Percentiles rank a stretch among this genome's conserved stretches.
These are phyloP conservation scores for Lasiodiplodia theobromae DNA, from an alignment of 2,329 filamentous ascomycete species.

Conservation along the genomic window DNA sequence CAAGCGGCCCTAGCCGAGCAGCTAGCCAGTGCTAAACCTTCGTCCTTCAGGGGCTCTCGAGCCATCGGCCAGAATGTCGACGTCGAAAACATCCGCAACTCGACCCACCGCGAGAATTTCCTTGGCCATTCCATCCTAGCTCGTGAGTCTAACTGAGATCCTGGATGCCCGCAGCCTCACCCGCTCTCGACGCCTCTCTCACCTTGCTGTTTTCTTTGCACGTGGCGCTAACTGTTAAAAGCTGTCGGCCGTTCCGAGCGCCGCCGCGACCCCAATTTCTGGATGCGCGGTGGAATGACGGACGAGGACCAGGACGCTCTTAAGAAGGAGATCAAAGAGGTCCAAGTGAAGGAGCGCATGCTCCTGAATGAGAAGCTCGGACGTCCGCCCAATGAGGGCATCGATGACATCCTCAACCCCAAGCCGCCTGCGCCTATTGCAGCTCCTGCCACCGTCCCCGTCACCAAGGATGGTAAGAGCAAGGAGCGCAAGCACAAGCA, in stretches of 20 bases:
- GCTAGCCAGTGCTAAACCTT: background rate
- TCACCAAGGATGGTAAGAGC: background rate
- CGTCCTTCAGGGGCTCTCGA: background rate
- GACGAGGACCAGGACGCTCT: background rate
- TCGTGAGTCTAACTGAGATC: constrained; percentile 45
- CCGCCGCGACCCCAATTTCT: constrained; percentile 10
- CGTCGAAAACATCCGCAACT: constrained; percentile 92
- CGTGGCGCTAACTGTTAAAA: background rate
- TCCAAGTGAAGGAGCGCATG: background rate
- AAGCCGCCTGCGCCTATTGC: constrained; percentile 3
- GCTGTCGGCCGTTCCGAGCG: constrained; percentile 3
- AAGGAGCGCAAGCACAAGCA: constrained; percentile 15
- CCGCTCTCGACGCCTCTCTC: background rate
- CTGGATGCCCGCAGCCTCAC: background rate
- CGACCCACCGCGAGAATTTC: constrained; percentile 86
- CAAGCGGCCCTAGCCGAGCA: background rate
- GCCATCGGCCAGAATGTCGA: constrained; percentile 72
- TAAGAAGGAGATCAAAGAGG: constrained; percentile 1
- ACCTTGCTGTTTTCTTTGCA: background rate
- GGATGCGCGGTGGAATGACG: background rate
- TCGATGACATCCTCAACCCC: constrained; percentile 5
- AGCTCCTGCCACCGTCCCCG: background rate
- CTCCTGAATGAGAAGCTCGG: constrained; percentile 25
- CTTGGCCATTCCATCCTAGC: constrained; percentile 92
- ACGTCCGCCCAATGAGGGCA: constrained; percentile 41